phyloP scores from a whole-genome alignment of 2,329 filamentous ascomycete genomes.

The Phialocephala sp. region DNA sequence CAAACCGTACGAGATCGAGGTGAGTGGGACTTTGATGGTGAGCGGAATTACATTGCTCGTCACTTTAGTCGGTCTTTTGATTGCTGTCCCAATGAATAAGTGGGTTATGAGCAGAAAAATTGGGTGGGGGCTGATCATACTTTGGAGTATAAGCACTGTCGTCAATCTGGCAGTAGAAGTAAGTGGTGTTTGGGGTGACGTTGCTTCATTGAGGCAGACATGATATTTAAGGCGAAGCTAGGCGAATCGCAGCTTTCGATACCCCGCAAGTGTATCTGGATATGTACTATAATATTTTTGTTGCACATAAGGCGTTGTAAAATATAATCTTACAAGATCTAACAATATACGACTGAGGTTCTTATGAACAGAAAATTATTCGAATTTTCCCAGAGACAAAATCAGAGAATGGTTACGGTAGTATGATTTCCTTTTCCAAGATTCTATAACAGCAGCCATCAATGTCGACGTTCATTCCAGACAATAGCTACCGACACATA shows the following conservation, averaged over 20 bases:
- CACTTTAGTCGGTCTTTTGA: slow-evolving; percentile 78
- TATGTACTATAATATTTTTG: slow-evolving; percentile 8
- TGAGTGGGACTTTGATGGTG: slow-evolving; percentile 84
- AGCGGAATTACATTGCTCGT: slow-evolving; percentile 83
- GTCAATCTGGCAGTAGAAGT: slow-evolving; percentile 84
- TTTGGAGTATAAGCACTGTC: slow-evolving; percentile 83
- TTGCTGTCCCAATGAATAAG: slow-evolving; percentile 81
- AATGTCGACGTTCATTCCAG: too few species aligned
- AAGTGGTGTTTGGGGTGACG: slow-evolving; percentile 50
- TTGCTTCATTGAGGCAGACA: slow-evolving; percentile 9
- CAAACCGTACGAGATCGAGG: slow-evolving; percentile 80
- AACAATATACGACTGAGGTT: background rate
- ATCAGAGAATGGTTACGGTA: too few species aligned
- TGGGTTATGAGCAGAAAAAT: slow-evolving; percentile 87
- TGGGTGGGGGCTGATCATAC: slow-evolving; percentile 76
- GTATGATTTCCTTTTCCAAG: too few species aligned
- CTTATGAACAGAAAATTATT: background rate
- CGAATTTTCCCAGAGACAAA: too few species aligned
- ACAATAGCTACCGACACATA: background rate
- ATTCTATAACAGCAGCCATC: too few species aligned
- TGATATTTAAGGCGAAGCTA: background rate
- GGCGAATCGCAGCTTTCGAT: slow-evolving; percentile 12
- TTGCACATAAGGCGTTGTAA: background rate
- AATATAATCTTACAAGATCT: background rate
- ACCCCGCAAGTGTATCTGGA: slow-evolving; percentile 3